Evolutionary conservation across 768 basidiomycete species (phyloP).

Genomic region (Piloderma croceum): DNA sequence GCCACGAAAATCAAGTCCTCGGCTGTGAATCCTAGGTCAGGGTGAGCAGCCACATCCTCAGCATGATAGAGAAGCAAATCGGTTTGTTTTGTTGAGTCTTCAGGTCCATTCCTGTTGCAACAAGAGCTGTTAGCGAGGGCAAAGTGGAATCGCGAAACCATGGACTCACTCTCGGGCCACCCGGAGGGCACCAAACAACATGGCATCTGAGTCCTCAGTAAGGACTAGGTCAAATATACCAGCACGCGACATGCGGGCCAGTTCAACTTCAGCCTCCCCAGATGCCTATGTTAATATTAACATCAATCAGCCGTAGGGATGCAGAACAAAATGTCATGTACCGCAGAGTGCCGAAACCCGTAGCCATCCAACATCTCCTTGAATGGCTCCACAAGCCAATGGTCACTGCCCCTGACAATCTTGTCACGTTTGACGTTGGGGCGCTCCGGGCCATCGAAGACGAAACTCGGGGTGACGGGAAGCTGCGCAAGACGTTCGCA

Average conservation of each 20-base stretch:
- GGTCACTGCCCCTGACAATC: slow-evolving; percentile 21
- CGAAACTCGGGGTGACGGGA: slow-evolving; percentile 39
- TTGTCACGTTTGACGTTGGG: slow-evolving; percentile 36
- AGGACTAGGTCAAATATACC: slow-evolving; percentile 43
- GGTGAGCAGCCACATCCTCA: slow-evolving; percentile 17
- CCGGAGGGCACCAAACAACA: slow-evolving; percentile 41
- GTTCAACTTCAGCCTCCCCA: no score
- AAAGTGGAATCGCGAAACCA: neutral
- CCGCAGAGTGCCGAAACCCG: slow-evolving; percentile 32
- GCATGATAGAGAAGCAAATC: no score
- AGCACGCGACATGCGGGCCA: slow-evolving; percentile 38
- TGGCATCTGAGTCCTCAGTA: slow-evolving; percentile 44
- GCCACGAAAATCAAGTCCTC: slow-evolving; percentile 36
- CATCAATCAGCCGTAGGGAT: neutral
- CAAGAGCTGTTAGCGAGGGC: no score
- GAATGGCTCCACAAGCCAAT: slow-evolving; percentile 19
- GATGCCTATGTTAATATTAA: slow-evolving; percentile 31
- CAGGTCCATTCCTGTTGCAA: no score
- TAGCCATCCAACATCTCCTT: slow-evolving; percentile 36
- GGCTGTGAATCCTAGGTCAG: slow-evolving; percentile 16
- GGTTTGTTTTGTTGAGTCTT: no score
- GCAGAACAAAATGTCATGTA: slow-evolving; percentile 5
- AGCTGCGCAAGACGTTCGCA: slow-evolving; percentile 32
- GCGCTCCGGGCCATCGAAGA: slow-evolving; percentile 43
- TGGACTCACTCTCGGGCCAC: slow-evolving; percentile 35